Evolutionary conservation across 1,284 basidiomycete species (phyloP), one percentile per base, ranked within the genome.

Genomic region (Rhodotorula sp.): DNA sequence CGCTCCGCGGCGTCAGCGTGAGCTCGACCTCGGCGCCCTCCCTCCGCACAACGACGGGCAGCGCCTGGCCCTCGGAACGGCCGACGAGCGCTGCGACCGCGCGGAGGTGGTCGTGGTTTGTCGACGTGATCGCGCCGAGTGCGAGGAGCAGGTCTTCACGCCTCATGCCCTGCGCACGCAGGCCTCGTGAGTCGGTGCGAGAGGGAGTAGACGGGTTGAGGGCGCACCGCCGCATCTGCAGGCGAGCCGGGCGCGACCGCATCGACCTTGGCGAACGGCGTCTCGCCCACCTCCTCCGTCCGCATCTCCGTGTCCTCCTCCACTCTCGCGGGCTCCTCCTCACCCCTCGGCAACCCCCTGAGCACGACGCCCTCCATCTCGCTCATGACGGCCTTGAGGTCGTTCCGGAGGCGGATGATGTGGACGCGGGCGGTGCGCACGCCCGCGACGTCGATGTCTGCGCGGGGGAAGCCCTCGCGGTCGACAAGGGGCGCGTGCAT

Each of bases 401-500:
- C 93, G 78, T 94, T 96, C 70, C 88, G 85, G 57, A 94, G 83
- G 79, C 89, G 87, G 67, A 91, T 87, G 46, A 92, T 87, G 69
- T 89, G 85, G 56, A 64, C 88, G 85, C 83, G 80, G 13, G 92
- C 91, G 66, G 86, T 85, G 36, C 92, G 86, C 41, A 95, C 89
- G 8, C 90, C 88, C 80, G 89, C 93, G 29, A 96, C 85, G 79
- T 96, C 93, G 64, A 84, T 83, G 71, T 84, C 84, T 22, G 87
- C 88, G 19, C 91, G 86, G 1, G 94, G 94, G 81, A 92, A 96
- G 12, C 93, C 94, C 69, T 94, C 89, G 0, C 84, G 77, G 79
- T 95, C 92, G 61, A 95, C 86, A 46, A 96, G 86, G 0, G 91
- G 87, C 0, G 90, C 88, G 15, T 59, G 25, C 62, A 74, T 73